Percentiles rank a stretch among this genome's conserved stretches.
Conservation (phyloP, 352 stramenopile genomes). For the Phytophthora citricola region DNA sequence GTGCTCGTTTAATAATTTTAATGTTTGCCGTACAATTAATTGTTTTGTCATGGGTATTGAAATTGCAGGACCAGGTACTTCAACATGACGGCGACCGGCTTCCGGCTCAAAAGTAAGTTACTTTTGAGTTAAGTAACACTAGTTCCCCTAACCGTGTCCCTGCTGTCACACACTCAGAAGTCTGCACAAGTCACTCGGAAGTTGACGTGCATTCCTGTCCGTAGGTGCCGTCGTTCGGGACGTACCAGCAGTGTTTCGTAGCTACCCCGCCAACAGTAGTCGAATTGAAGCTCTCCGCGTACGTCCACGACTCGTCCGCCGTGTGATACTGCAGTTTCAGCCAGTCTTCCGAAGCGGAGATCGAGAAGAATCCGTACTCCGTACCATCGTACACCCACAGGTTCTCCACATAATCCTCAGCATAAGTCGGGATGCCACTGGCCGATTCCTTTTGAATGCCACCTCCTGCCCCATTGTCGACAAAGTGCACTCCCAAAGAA, state of each 20-base stretch:
- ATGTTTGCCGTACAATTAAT: too few species aligned
- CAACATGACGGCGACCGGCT: too few species aligned
- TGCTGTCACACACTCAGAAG: too few species aligned
- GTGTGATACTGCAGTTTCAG: conserved; percentile 76
- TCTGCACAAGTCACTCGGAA: too few species aligned
- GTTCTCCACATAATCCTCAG: conserved; percentile 53
- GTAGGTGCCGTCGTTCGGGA: conserved; percentile 52
- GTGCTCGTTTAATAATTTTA: too few species aligned
- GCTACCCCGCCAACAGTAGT: conserved; percentile 51
- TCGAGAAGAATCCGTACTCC: conserved; percentile 68
- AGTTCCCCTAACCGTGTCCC: too few species aligned
- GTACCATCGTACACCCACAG: conserved; percentile 60
- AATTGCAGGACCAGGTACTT: too few species aligned
- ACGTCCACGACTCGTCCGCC: conserved; percentile 56
- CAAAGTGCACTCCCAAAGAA: conserved; percentile 62
- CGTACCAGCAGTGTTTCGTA: conserved; percentile 74
- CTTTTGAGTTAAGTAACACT: too few species aligned
- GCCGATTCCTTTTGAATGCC: conserved; percentile 74
- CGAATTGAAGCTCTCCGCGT: conserved; percentile 49
- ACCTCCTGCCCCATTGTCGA: conserved; percentile 73
- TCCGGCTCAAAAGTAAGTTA: too few species aligned
- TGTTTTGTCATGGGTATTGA: too few species aligned
- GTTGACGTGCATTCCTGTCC: conserved; percentile 37
- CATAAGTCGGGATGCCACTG: conserved; percentile 64
- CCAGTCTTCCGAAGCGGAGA: conserved; percentile 64